Conservation (phyloP, 768 basidiomycete genomes). For the Panaeolus papilionaceus region DNA sequence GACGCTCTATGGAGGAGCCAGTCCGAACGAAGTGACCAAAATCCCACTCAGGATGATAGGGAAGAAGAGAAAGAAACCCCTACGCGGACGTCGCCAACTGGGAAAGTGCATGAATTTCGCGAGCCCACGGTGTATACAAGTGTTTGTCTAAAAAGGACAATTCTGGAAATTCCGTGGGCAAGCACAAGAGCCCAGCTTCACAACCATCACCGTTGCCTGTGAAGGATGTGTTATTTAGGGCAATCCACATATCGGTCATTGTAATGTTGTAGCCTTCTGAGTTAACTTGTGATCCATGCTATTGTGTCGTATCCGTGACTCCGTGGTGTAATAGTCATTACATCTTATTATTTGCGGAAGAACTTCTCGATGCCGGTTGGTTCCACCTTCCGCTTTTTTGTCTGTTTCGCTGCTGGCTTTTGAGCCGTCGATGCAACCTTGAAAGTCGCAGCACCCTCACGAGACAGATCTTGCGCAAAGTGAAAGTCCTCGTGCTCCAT, state of each 20-base stretch:
- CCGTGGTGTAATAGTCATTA: background rate
- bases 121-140: constrained; percentile 23
- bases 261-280: constrained; percentile 3
- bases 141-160: constrained; percentile 23
- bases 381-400: constrained; percentile 39
- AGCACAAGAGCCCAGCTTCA: constrained; percentile 17
- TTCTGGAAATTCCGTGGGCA: constrained; percentile 20
- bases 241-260: constrained; percentile 6
- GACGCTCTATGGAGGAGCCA: constrained; percentile 37
- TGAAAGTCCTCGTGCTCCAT: constrained; percentile 92
- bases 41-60: constrained; percentile 25
- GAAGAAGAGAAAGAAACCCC: constrained; percentile 15
- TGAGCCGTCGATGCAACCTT: constrained; percentile 19
- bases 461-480: constrained; percentile 79
- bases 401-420: constrained; percentile 26
- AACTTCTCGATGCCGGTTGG: constrained; percentile 47
- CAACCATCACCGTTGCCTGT: constrained; percentile 23
- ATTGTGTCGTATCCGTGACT: background rate
- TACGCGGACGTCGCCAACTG: constrained; percentile 1
- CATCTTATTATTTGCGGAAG: constrained; percentile 38
- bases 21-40: constrained; percentile 37
- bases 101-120: constrained; percentile 4
- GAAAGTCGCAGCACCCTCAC: constrained; percentile 37
- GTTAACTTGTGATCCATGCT: background rate
- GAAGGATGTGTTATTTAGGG: constrained; percentile 10